Base-by-base conservation (phyloP, 192 early-diverging fungal species). In the Kickxella alabastrina region DNA sequence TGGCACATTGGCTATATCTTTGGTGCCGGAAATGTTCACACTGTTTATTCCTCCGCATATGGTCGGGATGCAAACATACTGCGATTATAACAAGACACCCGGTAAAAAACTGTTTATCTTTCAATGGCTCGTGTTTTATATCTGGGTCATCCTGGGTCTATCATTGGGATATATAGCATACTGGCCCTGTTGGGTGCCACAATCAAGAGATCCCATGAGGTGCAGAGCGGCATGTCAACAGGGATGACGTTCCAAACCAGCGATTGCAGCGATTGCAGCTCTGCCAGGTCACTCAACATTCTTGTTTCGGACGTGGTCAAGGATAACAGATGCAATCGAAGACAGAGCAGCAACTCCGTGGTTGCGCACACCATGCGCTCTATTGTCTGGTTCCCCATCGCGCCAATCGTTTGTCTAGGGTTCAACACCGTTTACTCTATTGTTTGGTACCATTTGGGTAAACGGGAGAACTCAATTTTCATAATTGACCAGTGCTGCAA, bases 81-180 rank as follows among this genome's bases (percentile, higher is more conserved):
- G 68, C 48, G 55, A 50, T 14, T 71, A 41, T 17, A 24, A 23
- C 12, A n/a, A 24, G 1, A 27, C 54, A 12, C 68, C 68, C 3
- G 47, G 35, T 13, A 40, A 31, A 14, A 15, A 57, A 4, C 56
- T 59, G 10, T 71, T 71, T 51, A 21, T 52, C n/a, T 71, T 71
- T 43, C 32, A 71, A 21, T 71, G 68, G 68, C 57, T 60, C 0
- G 68, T 71, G 9, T 55, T 59, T 22, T 62, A 71, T 28, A 64
- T 71, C 23, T 71, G 68, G 68, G 39, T 59, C 6, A 14, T 44
- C 0, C 6, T 71, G 24, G 37, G 48, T 4, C 40, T 2, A 4
- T 59, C 7, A 43, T 49, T 10, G 68, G 68, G 2, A 14, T 59
- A 13, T 52, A 36, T 18, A 63, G 68, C 26, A 64, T 71, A 8